Evolutionary conservation across 805 yeast genomes (phyloP).

Genomic region (Starmerella bombi): DNA sequence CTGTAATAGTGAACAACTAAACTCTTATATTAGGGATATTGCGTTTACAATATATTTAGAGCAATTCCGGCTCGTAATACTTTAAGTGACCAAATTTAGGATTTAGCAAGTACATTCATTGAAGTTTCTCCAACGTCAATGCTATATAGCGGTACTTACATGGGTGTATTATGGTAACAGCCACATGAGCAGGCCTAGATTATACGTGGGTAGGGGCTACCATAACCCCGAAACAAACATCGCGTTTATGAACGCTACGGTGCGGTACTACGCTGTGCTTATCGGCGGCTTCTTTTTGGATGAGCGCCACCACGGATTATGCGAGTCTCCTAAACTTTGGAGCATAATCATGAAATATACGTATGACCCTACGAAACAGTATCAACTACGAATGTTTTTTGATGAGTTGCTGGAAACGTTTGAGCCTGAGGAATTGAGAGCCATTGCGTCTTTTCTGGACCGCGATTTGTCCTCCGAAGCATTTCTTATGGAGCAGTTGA

Average conservation of each 20-base stretch:
- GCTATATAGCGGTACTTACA: too few species aligned
- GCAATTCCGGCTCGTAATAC: too few species aligned
- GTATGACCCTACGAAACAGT: neutral
- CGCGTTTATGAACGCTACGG: neutral
- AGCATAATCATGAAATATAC: too few species aligned
- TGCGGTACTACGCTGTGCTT: neutral
- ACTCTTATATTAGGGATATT: too few species aligned
- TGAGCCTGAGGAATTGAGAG: neutral
- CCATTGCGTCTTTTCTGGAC: neutral
- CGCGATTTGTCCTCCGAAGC: neutral
- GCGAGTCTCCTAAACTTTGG: neutral
- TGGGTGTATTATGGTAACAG: too few species aligned
- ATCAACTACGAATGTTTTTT: neutral
- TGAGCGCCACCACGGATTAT: neutral
- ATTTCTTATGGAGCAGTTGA: neutral
- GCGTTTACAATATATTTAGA: too few species aligned
- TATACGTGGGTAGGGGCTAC: too few species aligned
- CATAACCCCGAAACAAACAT: neutral
- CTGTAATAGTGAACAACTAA: too few species aligned
- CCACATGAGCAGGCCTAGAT: too few species aligned
- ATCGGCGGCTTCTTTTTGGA: neutral
- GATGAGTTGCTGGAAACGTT: neutral
- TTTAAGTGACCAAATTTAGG: too few species aligned
- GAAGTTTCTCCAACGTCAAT: too few species aligned
- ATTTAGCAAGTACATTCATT: too few species aligned